Evolutionary conservation across 768 basidiomycete species (phyloP).

Genomic region (Pulveroboletus sp.): DNA sequence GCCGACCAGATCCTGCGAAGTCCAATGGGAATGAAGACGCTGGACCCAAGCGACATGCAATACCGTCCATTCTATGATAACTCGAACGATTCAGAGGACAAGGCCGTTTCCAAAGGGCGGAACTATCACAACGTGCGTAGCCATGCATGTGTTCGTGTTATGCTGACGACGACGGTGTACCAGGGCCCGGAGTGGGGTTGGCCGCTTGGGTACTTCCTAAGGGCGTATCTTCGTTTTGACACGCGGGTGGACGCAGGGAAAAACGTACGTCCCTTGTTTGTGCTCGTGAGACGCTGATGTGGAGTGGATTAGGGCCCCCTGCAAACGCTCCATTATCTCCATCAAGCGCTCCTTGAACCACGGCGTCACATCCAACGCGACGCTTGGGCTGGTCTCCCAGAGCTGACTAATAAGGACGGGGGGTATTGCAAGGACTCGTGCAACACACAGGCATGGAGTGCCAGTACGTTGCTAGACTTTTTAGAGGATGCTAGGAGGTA

Average conservation of each 20-base stretch:
- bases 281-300: not conserved
- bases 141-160: not conserved
- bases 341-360: conserved; percentile 63
- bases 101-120: conserved; percentile 82
- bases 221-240: conserved; percentile 90
- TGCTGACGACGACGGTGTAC: conserved; percentile 11
- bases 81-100: conserved; percentile 83
- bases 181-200: conserved; percentile 94
- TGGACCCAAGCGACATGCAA: conserved; percentile 82
- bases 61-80: conserved; percentile 94
- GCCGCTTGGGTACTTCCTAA: conserved; percentile 93
- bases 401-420: conserved; percentile 85
- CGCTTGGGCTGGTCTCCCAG: conserved; percentile 91
- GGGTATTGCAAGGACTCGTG: conserved; percentile 84
- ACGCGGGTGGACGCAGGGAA: conserved; percentile 59
- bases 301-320: conserved; percentile 49
- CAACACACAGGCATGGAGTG: conserved; percentile 93
- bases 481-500: conserved; percentile 54
- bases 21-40: conserved; percentile 94
- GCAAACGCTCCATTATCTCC: conserved; percentile 76
- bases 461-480: conserved; percentile 88
- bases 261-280: conserved; percentile 42
- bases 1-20: conserved; percentile 77
- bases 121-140: conserved; percentile 84
- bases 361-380: conserved; percentile 74